Conservation (phyloP, 805 yeast genomes). For the Kodamaea laetipori region DNA sequence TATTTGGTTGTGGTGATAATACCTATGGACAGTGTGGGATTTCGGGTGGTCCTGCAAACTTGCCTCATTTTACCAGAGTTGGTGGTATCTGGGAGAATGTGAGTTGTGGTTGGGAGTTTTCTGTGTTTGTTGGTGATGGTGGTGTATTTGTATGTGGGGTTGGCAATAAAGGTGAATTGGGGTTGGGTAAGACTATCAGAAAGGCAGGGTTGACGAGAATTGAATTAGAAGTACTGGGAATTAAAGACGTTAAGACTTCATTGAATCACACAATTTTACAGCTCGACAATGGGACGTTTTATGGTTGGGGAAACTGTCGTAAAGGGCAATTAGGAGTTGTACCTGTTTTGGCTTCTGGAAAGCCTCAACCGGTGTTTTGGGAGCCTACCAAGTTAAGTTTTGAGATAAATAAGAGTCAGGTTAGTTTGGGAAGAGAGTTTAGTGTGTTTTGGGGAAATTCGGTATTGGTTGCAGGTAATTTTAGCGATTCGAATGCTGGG, state of each 20-base stretch:
- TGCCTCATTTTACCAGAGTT: slow-evolving; percentile 22
- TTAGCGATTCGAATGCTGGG: too few relatives aligned
- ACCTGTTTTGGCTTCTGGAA: slow-evolving; percentile 10
- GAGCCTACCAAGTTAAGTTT: slow-evolving; percentile 25
- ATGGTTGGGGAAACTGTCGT: slow-evolving; percentile 71
- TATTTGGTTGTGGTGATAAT: slow-evolving; percentile 64
- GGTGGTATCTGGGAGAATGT: slow-evolving; percentile 45
- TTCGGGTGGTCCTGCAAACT: slow-evolving; percentile 5
- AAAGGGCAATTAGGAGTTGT: slow-evolving; percentile 53
- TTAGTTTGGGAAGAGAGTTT: slow-evolving; percentile 60
- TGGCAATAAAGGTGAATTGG: slow-evolving; percentile 78
- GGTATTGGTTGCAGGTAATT: too few relatives aligned
- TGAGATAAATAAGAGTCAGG: slow-evolving; percentile 7
- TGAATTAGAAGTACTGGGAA: slow-evolving; percentile 7
- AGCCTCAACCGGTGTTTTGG: slow-evolving; percentile 24
- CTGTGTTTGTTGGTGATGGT: slow-evolving; percentile 48
- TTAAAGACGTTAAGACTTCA: slow-evolving; percentile 34
- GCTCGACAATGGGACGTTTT: slow-evolving; percentile 44
- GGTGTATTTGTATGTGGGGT: slow-evolving; percentile 57
- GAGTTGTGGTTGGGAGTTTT: slow-evolving; percentile 81
- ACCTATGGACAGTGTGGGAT: slow-evolving; percentile 54
- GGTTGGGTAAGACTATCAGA: slow-evolving; percentile 35
- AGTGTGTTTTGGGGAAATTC: slow-evolving; percentile 32
- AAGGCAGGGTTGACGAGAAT: slow-evolving; percentile 10
- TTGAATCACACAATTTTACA: slow-evolving; percentile 48